A percentile compares a stretch with the other conserved stretches of the same genome.
Conservation (phyloP, 352 stramenopile species). For the Phytophthora tubulina region DNA sequence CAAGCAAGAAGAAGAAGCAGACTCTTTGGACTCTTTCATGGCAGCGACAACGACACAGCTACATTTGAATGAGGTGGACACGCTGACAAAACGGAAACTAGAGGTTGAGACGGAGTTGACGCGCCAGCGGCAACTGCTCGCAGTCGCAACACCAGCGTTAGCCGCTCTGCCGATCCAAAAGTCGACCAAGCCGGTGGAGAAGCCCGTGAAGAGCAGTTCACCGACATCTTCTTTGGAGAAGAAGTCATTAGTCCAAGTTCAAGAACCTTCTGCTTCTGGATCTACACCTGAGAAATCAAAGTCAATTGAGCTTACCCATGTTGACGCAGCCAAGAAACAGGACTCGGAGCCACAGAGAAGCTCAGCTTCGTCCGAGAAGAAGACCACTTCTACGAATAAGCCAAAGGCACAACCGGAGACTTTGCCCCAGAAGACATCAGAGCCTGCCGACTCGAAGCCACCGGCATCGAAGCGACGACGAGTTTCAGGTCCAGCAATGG, state of each 20-base stretch:
- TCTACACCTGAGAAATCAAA: conserved; percentile 5
- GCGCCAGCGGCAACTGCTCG: conserved; percentile 58
- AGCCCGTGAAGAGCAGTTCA: conserved; percentile 2
- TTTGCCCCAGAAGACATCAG: not conserved
- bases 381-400: conserved; percentile 2
- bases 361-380: conserved; percentile 1
- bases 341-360: not conserved
- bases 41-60: conserved; percentile 60
- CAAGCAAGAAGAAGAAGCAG: conserved; percentile 46
- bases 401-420: conserved; percentile 2
- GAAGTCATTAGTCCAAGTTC: not conserved
- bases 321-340: conserved; percentile 3
- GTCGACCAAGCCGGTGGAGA: conserved; percentile 7
- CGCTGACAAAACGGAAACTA: conserved; percentile 34
- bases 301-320: not conserved
- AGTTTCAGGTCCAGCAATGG: conserved; percentile 48
- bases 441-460: conserved; percentile 5
- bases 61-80: conserved; percentile 43
- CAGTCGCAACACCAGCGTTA: conserved; percentile 65
- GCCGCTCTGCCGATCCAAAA: conserved; percentile 37
- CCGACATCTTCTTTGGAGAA: not conserved
- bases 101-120: conserved; percentile 54
- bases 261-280: conserved; percentile 1
- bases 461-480: conserved; percentile 49
- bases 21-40: conserved; percentile 81